Conservation (phyloP, 1,139 yeast species). For the Blastobotrys petasosporus region DNA sequence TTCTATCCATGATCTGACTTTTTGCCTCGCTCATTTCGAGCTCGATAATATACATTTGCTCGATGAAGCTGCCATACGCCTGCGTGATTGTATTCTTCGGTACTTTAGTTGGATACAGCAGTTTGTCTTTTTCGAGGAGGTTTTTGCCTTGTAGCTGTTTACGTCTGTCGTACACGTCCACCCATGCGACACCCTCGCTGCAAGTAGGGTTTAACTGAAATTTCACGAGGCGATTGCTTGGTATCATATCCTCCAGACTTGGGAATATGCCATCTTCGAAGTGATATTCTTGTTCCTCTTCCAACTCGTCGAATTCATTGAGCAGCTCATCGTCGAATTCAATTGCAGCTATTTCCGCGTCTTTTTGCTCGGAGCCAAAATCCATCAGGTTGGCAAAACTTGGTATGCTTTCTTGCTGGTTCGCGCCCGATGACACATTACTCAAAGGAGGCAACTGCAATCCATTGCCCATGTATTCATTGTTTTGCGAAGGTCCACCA, state of each 20-base stretch:
- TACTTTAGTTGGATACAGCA: slow-evolving; percentile 37
- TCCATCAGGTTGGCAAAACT: too few relatives aligned
- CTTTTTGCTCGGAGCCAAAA: too few relatives aligned
- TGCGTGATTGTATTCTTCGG: slow-evolving; percentile 37
- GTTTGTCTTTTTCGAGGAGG: slow-evolving; percentile 28
- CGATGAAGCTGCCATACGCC: slow-evolving; percentile 36
- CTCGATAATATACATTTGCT: slow-evolving; percentile 29
- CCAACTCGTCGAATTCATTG: neutral
- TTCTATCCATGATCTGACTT: neutral
- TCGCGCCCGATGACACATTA: too few relatives aligned
- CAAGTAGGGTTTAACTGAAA: slow-evolving; percentile 40
- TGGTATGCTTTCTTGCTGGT: too few relatives aligned
- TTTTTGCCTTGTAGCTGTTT: slow-evolving; percentile 19
- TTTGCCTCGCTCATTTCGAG: slow-evolving; percentile 1
- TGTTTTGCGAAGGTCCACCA: too few relatives aligned
- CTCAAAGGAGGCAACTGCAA: too few relatives aligned
- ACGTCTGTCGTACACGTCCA: slow-evolving; percentile 32
- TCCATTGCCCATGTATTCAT: too few relatives aligned
- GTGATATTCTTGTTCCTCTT: neutral
- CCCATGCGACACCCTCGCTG: slow-evolving; percentile 38
- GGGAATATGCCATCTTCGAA: slow-evolving; percentile 1
- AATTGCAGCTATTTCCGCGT: neutral
- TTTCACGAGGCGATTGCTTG: slow-evolving; percentile 35
- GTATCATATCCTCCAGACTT: neutral
- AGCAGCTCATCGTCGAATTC: neutral